Conservation (phyloP, 495 filamentous ascomycete species). For the Pseudotulostoma volvatum region DNA sequence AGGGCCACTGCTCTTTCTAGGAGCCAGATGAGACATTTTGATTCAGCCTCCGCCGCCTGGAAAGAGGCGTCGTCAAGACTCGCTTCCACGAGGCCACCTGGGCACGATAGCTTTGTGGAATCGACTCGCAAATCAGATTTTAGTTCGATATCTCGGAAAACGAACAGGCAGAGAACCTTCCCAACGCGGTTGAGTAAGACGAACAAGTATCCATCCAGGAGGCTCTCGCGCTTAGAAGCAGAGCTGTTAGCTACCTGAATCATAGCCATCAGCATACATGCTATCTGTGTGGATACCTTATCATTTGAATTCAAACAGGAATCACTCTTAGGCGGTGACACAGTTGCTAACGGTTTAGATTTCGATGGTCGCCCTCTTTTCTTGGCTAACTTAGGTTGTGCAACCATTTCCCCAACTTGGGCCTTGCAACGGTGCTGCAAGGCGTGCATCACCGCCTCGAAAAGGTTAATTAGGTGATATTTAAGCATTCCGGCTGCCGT, state of each 20-base stretch:
- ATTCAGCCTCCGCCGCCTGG: constrained; percentile 13
- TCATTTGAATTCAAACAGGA: constrained; percentile 2
- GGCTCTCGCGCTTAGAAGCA: constrained; percentile 10
- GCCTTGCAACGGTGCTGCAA: constrained; percentile 16
- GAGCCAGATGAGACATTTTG: constrained; percentile 22
- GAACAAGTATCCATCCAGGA: constrained; percentile 26
- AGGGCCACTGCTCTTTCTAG: constrained; percentile 19
- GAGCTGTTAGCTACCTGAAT: constrained; percentile 12
- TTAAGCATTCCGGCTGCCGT: constrained; percentile 13
- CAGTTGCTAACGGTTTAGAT: background rate
- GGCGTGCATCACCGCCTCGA: constrained; percentile 19
- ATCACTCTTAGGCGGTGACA: background rate
- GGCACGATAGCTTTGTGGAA: constrained; percentile 12
- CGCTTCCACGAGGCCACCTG: constrained; percentile 15
- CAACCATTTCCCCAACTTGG: constrained; percentile 5
- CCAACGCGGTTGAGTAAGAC: constrained; percentile 21
- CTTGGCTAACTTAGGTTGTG: background rate
- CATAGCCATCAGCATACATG: constrained; percentile 17
- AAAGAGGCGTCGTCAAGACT: constrained; percentile 10
- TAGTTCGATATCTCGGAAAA: constrained; percentile 17
- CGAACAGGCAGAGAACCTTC: constrained; percentile 21
- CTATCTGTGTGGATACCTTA: constrained; percentile 9
- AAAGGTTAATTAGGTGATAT: constrained; percentile 27
- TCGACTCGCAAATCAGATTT: constrained; percentile 11
- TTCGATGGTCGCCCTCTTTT: background rate